phyloP scores from a whole-genome alignment of 305 asterid genomes.

The Coffea humblotiana region DNA sequence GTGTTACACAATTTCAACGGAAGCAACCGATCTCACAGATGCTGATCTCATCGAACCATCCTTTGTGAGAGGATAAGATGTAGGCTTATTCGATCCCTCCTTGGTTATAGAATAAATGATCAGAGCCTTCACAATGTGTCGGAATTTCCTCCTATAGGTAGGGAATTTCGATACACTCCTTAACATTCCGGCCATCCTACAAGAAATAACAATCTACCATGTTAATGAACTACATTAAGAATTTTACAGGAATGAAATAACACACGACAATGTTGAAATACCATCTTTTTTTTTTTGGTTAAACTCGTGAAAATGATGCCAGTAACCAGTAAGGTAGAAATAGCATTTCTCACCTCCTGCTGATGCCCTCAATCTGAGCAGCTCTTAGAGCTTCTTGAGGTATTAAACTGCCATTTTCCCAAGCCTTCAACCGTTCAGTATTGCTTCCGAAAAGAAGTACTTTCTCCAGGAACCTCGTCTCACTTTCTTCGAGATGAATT shows the following conservation, averaged over 20 bases:
- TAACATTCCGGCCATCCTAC: slow-evolving; percentile 80
- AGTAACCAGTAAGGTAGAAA: background rate
- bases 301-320: background rate
- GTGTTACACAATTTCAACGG: slow-evolving; percentile 53
- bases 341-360: slow-evolving; percentile 56
- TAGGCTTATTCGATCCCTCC: slow-evolving; percentile 39
- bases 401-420: slow-evolving; percentile 71
- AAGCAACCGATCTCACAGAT: slow-evolving; percentile 43
- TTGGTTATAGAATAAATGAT: slow-evolving; percentile 35
- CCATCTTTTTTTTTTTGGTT: no score
- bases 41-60: slow-evolving; percentile 45
- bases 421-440: slow-evolving; percentile 48
- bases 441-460: slow-evolving; percentile 56
- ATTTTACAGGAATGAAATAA: background rate
- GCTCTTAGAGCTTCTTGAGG: slow-evolving; percentile 69
- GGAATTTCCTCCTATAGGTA: slow-evolving; percentile 71
- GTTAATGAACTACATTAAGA: background rate
- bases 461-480: slow-evolving; percentile 65
- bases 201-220: background rate
- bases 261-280: background rate
- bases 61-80: slow-evolving; percentile 31
- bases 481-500: slow-evolving; percentile 67
- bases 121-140: slow-evolving; percentile 74
- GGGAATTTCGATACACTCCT: slow-evolving; percentile 71
- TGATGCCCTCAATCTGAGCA: slow-evolving; percentile 85